A percentile compares a stretch with the other conserved stretches of the same genome.
Evolutionary conservation across 345 rosid genomes (phyloP).

Genomic region (Salix arbutifolia): DNA sequence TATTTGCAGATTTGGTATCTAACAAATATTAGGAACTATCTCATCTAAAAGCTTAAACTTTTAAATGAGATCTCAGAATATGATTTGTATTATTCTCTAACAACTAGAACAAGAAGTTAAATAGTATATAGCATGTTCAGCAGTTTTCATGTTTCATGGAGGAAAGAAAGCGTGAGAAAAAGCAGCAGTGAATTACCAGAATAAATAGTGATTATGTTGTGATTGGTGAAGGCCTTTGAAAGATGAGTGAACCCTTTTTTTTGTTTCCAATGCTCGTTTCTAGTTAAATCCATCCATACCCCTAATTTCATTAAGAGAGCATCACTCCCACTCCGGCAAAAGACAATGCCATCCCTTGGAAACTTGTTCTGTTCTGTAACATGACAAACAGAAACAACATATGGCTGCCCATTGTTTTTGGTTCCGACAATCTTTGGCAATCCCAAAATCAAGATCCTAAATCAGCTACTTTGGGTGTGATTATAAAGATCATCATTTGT

Average conservation of each 20-base stretch:
- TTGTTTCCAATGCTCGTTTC: neutral
- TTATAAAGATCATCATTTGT: neutral
- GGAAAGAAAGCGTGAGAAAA: neutral
- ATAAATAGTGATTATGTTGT: conserved; percentile 1
- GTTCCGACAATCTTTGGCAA: conserved; percentile 5
- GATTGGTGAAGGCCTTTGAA: neutral
- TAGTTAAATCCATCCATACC: neutral
- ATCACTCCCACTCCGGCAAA: neutral
- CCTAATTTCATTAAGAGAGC: neutral
- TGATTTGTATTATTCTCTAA: no score
- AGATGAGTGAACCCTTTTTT: neutral
- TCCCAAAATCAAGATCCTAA: conserved; percentile 7
- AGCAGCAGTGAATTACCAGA: neutral
- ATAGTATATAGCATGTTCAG: neutral
- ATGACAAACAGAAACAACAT: neutral
- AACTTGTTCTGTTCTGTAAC: neutral
- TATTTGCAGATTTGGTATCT: neutral
- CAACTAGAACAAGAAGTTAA: neutral
- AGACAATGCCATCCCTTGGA: neutral
- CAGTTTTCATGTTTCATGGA: neutral
- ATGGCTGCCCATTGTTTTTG: neutral
- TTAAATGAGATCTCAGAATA: no score
- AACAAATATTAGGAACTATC: no score
- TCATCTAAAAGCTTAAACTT: no score
- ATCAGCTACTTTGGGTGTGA: neutral